Base-by-base conservation (phyloP, 768 basidiomycete species). In the Russula griseocarnosa region DNA sequence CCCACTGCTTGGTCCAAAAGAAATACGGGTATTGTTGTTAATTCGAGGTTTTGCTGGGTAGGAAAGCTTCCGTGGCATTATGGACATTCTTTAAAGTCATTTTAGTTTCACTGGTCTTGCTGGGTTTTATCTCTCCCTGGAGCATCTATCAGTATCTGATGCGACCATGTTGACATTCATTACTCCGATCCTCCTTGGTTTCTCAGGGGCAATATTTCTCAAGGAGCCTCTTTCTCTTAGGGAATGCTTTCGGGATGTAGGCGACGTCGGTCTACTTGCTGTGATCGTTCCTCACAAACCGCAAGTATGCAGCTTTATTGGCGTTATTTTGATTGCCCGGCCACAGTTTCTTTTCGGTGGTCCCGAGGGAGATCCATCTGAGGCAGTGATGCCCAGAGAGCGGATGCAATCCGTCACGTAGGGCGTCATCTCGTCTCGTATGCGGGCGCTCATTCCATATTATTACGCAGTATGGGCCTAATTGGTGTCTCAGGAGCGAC, bases 321-420 rank as follows among this genome's bases (percentile, higher is more conserved):
- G 92, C 0, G 91, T 93, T 9, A 72, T 94, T 18, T 78, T 94
- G 9, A 92, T 97, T 53, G 90, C 92, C 11, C 79, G 90, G 38
- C 94, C 94, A 0, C 75, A 81, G 1, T 84, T 85, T 58, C 69
- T 97, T 7, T 94, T 97, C 68, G 87, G 86, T 3, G 50, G 49
- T 52, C 60, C 47, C 30, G 49, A 16, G 62, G 57, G 28, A 16
- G 28, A 42, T 6, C 62, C 32, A 9, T 55, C 58, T 8, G 57
- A 65, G 14, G 63, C 63, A 26, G 74, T 58, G 14, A 75, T 68
- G 5, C 71, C 67, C 16, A 69, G 55, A 22, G 74, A 78, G 69
- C 74, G 91, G 53, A 71, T 90, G 51, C 68, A 80, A 14, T 87
- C 87, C 2, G 85, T 92, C 8, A 81, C 80, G 79, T 86, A 53